Percentiles rank a stretch among this genome's conserved stretches.
Evolutionary conservation across 2,329 filamentous ascomycete species (phyloP).

Genomic region (Penicillium sp.): DNA sequence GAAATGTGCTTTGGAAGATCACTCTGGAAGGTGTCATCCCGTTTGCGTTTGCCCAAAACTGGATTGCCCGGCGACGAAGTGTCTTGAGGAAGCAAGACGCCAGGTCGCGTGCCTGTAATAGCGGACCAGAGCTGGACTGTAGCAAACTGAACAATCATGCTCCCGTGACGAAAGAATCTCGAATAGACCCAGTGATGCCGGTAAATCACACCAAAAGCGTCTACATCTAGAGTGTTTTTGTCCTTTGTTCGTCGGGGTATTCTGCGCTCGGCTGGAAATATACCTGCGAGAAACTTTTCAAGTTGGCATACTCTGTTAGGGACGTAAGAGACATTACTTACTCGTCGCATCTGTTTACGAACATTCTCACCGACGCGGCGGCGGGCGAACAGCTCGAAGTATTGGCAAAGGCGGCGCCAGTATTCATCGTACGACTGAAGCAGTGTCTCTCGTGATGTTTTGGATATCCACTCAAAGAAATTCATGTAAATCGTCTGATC

Average conservation of each 20-base stretch:
- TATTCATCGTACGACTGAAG: slow-evolving; percentile 29
- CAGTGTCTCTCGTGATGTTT: slow-evolving; percentile 23
- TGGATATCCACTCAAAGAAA: slow-evolving; percentile 31
- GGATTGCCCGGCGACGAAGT: slow-evolving; percentile 11
- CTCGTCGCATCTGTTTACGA: slow-evolving; percentile 26
- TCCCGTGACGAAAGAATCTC: slow-evolving; percentile 23
- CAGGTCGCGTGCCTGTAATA: slow-evolving; percentile 24
- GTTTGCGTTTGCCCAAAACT: slow-evolving; percentile 19
- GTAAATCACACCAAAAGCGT: slow-evolving; percentile 25
- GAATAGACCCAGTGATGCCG: slow-evolving; percentile 29
- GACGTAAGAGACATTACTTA: slow-evolving; percentile 12
- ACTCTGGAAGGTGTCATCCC: slow-evolving; percentile 16
- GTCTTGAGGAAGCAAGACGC: slow-evolving; percentile 25
- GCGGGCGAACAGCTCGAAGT: slow-evolving; percentile 24
- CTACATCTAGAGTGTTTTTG: slow-evolving; percentile 25
- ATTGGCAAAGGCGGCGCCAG: slow-evolving; percentile 26
- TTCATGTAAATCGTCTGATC: slow-evolving; percentile 29
- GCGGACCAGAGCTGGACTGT: slow-evolving; percentile 26
- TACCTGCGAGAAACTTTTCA: slow-evolving; percentile 26
- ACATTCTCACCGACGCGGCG: slow-evolving; percentile 20
- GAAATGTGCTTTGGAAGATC: slow-evolving; percentile 26
- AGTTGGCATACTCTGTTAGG: slow-evolving; percentile 9
- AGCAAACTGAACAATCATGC: slow-evolving; percentile 25
- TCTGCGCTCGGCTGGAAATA: slow-evolving; percentile 20
- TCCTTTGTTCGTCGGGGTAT: slow-evolving; percentile 22